Base-by-base conservation (phyloP, 805 yeast species). In the Candida ipomoeae region DNA sequence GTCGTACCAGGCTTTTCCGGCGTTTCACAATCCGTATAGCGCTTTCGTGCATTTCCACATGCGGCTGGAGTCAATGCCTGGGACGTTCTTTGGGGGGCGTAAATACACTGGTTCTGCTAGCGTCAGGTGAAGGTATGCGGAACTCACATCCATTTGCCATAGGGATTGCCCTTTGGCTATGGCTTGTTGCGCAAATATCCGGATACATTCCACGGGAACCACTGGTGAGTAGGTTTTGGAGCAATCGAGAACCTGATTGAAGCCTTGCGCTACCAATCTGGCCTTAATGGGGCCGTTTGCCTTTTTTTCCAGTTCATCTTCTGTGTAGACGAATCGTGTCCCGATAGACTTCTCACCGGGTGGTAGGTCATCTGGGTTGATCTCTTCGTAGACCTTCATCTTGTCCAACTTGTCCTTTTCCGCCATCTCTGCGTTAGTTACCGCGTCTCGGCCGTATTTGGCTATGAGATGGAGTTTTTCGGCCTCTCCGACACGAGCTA, bases 171-270 rank as follows among this genome's bases (percentile, higher is more conserved):
- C 23, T 36, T 36, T 35, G 42, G 21, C 23, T 34, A n/a, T 26
- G 10, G 26, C 42, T 15, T 11, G 36, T 5, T 7, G 42, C 4
- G 32, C 21, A 14, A 48, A 41, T 5, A 29, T 34, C 14, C 46
- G 36, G 3, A 48, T 29, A 11, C 38, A 18, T 14, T 40, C 50
- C 17, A 40, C 41, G 38, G 38, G 40, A 11, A 35, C 26, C 10
- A 43, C 51, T 18, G 51, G 51, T 17, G 51, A 36, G 34, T 42
- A 42, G n/a, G 47, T 48, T 20, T 42, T 38, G 6, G 38, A 33
- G 14, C 44, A 18, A 6, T 39, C 47, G 15, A 48, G 38, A 2
- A 13, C n/a, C 17, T 38, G 47, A 6, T 36, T 37, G 29, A 18
- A 31, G 11, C 47, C 51, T 20, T 43, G 42, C 14, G 47, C 50